Percentiles rank a stretch among this genome's conserved stretches.
phyloP scores from a whole-genome alignment of 352 stramenopile species.

The Peronospora tabacina region DNA sequence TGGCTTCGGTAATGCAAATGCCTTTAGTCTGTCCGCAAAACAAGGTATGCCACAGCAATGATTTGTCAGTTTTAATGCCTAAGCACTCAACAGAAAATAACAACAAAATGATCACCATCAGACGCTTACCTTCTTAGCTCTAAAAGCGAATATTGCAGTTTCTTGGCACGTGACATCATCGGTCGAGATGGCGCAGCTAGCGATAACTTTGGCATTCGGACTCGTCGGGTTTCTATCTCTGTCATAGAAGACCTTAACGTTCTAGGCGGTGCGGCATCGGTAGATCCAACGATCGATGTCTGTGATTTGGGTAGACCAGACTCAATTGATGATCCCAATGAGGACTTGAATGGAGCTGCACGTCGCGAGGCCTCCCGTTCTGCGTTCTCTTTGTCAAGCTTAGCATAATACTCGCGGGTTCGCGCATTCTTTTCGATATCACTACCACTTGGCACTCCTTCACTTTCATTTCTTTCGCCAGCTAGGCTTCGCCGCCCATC shows the following conservation, averaged over 20 bases:
- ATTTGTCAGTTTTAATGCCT: slow-evolving; percentile 8
- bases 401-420: slow-evolving; percentile 46
- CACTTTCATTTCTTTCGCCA: slow-evolving; percentile 16
- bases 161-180: slow-evolving; percentile 26
- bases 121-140: slow-evolving; percentile 43
- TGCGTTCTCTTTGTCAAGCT: slow-evolving; percentile 47
- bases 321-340: slow-evolving; percentile 33
- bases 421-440: slow-evolving; percentile 38
- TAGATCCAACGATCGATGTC: slow-evolving; percentile 17
- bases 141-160: slow-evolving; percentile 45
- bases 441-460: slow-evolving; percentile 7
- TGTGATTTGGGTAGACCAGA: slow-evolving; percentile 12
- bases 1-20: slow-evolving; percentile 30
- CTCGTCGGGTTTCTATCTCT: slow-evolving; percentile 9
- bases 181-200: slow-evolving; percentile 16
- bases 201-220: slow-evolving; percentile 21
- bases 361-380: slow-evolving; percentile 35
- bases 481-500: slow-evolving; percentile 9
- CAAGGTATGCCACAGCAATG: not conserved
- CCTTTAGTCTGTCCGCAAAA: slow-evolving; percentile 27
- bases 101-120: not conserved
- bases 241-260: slow-evolving; percentile 15
- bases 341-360: slow-evolving; percentile 45
- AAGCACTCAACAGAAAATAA: not conserved
- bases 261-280: slow-evolving; percentile 10